Percentiles rank a stretch among this genome's conserved stretches.
phyloP scores from a whole-genome alignment of 441 rosid genomes.

The Flueggea neowawraea region DNA sequence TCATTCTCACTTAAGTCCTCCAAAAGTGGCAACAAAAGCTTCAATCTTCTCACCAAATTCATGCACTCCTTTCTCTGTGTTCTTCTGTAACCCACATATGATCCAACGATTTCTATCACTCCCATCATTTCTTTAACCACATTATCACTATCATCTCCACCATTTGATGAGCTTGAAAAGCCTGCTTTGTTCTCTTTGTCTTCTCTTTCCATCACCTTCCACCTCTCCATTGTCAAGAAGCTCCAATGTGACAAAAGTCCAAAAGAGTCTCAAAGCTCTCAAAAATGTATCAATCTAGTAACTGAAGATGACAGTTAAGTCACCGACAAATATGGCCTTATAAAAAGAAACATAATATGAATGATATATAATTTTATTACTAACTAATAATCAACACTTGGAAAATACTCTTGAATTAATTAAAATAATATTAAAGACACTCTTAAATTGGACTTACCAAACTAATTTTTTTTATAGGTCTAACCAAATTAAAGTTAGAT shows the following conservation, averaged over 20 bases:
- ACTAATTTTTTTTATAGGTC: no score
- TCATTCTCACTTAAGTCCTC: constrained; percentile 47
- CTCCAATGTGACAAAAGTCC: neutral
- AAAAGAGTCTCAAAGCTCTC: constrained; percentile 1
- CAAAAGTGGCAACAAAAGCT: constrained; percentile 52
- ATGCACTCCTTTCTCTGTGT: constrained; percentile 54
- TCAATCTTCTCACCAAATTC: constrained; percentile 52
- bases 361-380: no score
- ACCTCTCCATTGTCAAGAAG: neutral
- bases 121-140: constrained; percentile 30
- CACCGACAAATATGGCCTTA: no score
- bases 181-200: constrained; percentile 3
- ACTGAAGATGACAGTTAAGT: no score
- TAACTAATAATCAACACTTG: no score
- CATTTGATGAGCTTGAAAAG: constrained; percentile 22
- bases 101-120: constrained; percentile 38
- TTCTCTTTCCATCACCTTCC: constrained; percentile 15
- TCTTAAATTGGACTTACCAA: no score
- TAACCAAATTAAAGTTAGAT: no score
- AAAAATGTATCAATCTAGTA: no score
- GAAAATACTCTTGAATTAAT: no score
- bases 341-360: no score
- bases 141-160: constrained; percentile 10
- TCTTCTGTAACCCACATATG: constrained; percentile 33
- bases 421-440: no score